Evolutionary conservation across 1,284 basidiomycete species (phyloP).

Genomic region (Tranzscheliella williamsii): DNA sequence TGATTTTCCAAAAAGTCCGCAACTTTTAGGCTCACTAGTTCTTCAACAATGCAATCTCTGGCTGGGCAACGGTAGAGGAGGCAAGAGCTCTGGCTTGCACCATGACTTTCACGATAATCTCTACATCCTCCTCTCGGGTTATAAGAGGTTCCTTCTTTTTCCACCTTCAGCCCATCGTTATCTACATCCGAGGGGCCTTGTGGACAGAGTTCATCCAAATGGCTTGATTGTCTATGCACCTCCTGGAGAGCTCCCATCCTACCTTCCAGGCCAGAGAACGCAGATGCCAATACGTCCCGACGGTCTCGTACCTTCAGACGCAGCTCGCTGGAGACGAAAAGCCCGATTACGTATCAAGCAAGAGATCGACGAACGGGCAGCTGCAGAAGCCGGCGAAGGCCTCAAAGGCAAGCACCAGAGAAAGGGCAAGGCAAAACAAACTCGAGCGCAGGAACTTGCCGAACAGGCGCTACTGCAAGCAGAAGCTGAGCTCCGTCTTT

Average conservation of each 20-base stretch:
- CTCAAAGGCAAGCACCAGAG: conserved; percentile 18
- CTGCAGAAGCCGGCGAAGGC: conserved; percentile 38
- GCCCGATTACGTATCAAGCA: conserved; percentile 34
- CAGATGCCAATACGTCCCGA: conserved; percentile 45
- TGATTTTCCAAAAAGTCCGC: conserved; percentile 53
- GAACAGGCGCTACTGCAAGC: conserved; percentile 35
- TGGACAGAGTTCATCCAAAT: conserved; percentile 47
- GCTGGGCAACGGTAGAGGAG: conserved; percentile 50
- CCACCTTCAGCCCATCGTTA: conserved; percentile 50
- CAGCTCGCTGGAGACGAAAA: conserved; percentile 50
- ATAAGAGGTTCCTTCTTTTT: conserved; percentile 58
- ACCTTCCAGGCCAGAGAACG: conserved; percentile 14
- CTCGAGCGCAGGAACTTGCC: conserved; percentile 35
- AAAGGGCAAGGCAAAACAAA: conserved; percentile 52
- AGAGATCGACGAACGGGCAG: conserved; percentile 43
- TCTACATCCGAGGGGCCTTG: conserved; percentile 44
- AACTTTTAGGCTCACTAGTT: conserved; percentile 52
- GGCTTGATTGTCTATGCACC: conserved; percentile 54
- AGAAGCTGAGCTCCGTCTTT: conserved; percentile 32
- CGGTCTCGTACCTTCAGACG: conserved; percentile 51
- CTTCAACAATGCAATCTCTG: conserved; percentile 60
- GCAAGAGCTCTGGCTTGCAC: conserved; percentile 53
- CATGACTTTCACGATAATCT: conserved; percentile 61
- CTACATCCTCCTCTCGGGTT: conserved; percentile 56
- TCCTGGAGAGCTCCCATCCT: conserved; percentile 25